Evolutionary conservation across 495 filamentous ascomycete genomes (phyloP), one percentile per base, ranked within the genome.

Genomic region (Penicillium waksmanii): DNA sequence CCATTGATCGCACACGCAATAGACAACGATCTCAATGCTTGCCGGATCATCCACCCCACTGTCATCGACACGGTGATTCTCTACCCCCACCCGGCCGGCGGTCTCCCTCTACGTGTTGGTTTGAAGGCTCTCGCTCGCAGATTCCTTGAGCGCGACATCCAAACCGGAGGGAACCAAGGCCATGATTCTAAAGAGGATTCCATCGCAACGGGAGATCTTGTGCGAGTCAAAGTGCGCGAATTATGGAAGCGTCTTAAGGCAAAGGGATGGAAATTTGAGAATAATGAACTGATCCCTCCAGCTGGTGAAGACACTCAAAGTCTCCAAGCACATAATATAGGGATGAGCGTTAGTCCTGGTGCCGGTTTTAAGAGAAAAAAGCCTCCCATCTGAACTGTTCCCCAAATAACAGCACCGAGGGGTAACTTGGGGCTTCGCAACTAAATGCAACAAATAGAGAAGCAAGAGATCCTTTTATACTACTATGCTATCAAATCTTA

Each of bases 101-200:
- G 61, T 13, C 76, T 97, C 2, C 95, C 95, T 0, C 75, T 85
- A 48, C 87, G 96, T 31, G 81, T 89, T 71, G 84, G 87, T 5
- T 85, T 99, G 31, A 90, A 88, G 69, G 76, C 72, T 54, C 82
- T 97, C 5, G 83, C 85, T 63, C 77, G 83, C 31, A 79, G 72
- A 42, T 76, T 86, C 61, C 82, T 98, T 3, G 83, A 86, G 31
- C 78, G 85, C 25, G 80, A 87, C 25, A 96, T 98, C 58, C 95
- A 98, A 74, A 84, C 82, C 0, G 91, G 81, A 3, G 89, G 85
- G 3, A 78, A 78, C 19, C 56, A 75, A 15, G 93, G 93, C 0
- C 95, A 98, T 63, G 94, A 98, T 70, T 91, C 87, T 18, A 87
- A 85, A 46, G 92, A 98, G 68, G 95, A 99, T 70, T 91, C 96